Conservation (phyloP, 2,329 filamentous ascomycete species). For the Ophiostoma australiae region DNA sequence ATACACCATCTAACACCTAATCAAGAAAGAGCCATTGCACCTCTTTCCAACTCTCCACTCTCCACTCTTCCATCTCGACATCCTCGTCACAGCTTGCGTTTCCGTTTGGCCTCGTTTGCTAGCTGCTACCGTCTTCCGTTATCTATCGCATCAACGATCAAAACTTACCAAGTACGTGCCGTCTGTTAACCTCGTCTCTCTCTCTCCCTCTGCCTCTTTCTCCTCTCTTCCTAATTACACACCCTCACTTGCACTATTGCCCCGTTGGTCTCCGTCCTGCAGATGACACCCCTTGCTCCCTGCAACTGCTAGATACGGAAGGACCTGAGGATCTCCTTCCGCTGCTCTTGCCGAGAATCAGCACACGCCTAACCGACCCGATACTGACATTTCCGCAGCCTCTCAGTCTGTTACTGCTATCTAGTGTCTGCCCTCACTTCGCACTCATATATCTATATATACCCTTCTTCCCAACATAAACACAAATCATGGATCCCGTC, state of each 20-base stretch:
- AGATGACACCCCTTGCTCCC: not conserved
- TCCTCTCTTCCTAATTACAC: not conserved
- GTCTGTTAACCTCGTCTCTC: not conserved
- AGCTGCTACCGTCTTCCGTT: not conserved
- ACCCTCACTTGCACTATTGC: constrained; percentile 14
- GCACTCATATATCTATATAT: constrained; percentile 24
- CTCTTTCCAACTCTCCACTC: constrained; percentile 1
- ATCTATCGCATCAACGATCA: not conserved
- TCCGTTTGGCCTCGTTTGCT: not conserved
- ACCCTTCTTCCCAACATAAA: constrained; percentile 23
- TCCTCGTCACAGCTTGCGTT: constrained; percentile 7
- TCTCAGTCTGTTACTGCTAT: too few species aligned
- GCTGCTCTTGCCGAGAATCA: constrained; percentile 21
- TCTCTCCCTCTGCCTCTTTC: not conserved
- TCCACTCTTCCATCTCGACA: constrained; percentile 10
- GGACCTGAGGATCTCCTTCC: not conserved
- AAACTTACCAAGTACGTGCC: constrained; percentile 2
- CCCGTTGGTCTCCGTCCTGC: constrained; percentile 4
- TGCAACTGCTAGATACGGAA: not conserved
- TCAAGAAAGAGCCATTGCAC: constrained; percentile 1
- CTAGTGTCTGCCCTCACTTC: not conserved
- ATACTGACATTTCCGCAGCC: constrained; percentile 18
- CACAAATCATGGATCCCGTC: constrained; percentile 38
- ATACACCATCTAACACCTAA: not conserved
- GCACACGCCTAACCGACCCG: constrained; percentile 21